Evolutionary conservation across 176 grass and related monocot species (phyloP).

Genomic region (Themeda triandra): DNA sequence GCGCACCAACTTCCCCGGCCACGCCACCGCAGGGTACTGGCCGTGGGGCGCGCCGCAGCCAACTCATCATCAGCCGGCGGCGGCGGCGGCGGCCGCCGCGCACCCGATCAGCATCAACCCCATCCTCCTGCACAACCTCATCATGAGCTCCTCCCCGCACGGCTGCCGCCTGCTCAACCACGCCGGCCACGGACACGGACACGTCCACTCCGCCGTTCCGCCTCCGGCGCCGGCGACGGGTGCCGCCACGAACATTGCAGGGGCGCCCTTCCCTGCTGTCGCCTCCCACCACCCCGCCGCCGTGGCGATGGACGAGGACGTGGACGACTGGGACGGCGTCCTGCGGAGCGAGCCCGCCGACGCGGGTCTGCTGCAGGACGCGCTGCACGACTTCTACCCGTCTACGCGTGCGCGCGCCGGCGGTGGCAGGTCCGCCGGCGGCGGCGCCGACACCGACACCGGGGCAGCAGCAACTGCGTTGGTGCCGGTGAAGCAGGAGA

Average conservation of each 20-base stretch:
- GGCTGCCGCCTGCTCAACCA: constrained; percentile 30
- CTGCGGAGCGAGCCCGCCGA: constrained; percentile 54
- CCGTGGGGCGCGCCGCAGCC: constrained; percentile 18
- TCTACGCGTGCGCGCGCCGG: neutral
- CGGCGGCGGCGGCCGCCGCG: neutral
- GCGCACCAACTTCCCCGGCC: constrained; percentile 85
- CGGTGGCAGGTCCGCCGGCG: neutral
- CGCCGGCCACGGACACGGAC: constrained; percentile 15
- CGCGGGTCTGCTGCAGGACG: constrained; percentile 76
- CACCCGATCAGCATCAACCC: constrained; percentile 39
- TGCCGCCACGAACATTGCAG: neutral
- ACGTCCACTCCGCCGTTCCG: neutral
- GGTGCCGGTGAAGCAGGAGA: constrained; percentile 11
- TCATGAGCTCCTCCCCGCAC: constrained; percentile 34
- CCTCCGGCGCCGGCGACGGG: neutral
- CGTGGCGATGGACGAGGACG: neutral
- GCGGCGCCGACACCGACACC: neutral
- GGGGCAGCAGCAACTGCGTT: neutral
- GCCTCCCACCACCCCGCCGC: neutral
- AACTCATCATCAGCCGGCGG: neutral
- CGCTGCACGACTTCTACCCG: constrained; percentile 73
- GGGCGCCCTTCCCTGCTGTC: neutral
- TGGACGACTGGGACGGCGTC: constrained; percentile 47
- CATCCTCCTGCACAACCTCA: constrained; percentile 48
- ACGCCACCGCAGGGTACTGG: constrained; percentile 28